Percentiles rank a stretch among this genome's conserved stretches.
These are phyloP conservation scores for Debaryomyces robertsiae DNA, from an alignment of 1,139 yeast genomes.

Conservation along the genomic window DNA sequence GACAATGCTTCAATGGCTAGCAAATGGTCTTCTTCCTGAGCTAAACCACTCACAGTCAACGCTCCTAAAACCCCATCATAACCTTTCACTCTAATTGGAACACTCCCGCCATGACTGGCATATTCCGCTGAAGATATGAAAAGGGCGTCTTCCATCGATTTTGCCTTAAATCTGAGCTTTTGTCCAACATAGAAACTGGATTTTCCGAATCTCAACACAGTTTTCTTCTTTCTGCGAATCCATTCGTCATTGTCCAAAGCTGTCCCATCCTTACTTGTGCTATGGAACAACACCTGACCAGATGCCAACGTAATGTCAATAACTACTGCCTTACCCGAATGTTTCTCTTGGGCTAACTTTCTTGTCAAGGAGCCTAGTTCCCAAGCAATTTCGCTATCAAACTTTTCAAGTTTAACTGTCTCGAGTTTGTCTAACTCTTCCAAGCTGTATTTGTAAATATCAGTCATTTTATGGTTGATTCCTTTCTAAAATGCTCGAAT, in stretches of 20 bases:
- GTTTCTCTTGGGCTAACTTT: constrained; percentile 24
- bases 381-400: constrained; percentile 39
- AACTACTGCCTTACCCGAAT: constrained; percentile 39
- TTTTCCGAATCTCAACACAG: constrained; percentile 54
- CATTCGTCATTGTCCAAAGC: constrained; percentile 59
- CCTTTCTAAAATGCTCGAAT: background rate
- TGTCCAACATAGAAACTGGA: constrained; percentile 59
- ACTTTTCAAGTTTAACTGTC: constrained; percentile 24
- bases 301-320: constrained; percentile 52
- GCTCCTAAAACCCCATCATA: constrained; percentile 54
- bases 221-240: constrained; percentile 56
- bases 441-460: constrained; percentile 18
- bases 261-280: constrained; percentile 45
- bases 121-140: constrained; percentile 48
- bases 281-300: constrained; percentile 57
- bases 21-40: constrained; percentile 49
- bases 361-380: constrained; percentile 39
- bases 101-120: constrained; percentile 65
- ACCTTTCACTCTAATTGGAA: constrained; percentile 51
- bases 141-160: constrained; percentile 40
- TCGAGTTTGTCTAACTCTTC: constrained; percentile 22
- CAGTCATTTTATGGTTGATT: constrained; percentile 9
- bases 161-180: constrained; percentile 36
- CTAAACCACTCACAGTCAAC: constrained; percentile 61
- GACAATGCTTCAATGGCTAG: constrained; percentile 32